Percentiles rank a stretch among this genome's conserved stretches.
These are phyloP conservation scores for Whalleya microplaca DNA, from an alignment of 2,329 filamentous ascomycete genomes.

Conservation along the genomic window DNA sequence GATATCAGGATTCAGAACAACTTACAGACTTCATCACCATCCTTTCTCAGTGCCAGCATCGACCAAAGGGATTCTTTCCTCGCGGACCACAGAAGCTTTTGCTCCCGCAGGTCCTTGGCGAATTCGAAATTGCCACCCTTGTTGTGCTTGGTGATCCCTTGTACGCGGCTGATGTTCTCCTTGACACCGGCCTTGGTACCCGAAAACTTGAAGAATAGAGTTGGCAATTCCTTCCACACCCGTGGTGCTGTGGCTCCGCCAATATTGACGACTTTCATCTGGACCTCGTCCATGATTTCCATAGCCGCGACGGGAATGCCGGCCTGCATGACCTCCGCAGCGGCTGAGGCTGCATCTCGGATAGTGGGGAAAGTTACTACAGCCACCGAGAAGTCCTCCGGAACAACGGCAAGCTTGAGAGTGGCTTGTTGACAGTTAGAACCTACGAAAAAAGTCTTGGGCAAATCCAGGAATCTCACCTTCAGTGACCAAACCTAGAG, in stretches of 20 bases:
- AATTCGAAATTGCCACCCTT: conserved; percentile 74
- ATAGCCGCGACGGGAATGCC: conserved; percentile 76
- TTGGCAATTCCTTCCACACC: conserved; percentile 76
- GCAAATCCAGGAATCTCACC: conserved; percentile 39
- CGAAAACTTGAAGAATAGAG: conserved; percentile 84
- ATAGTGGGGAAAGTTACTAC: conserved; percentile 81
- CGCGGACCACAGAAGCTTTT: conserved; percentile 77
- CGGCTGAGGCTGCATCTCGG: conserved; percentile 73
- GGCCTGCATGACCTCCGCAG: conserved; percentile 74
- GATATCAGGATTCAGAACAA: conserved; percentile 41
- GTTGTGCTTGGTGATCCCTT: conserved; percentile 67
- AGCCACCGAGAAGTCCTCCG: conserved; percentile 75
- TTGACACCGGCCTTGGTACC: conserved; percentile 78
- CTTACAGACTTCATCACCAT: conserved; percentile 71
- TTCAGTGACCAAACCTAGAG: conserved; percentile 79
- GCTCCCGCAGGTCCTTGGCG: conserved; percentile 71
- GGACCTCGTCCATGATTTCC: conserved; percentile 88
- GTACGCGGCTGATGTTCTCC: conserved; percentile 74
- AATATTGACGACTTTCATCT: conserved; percentile 82
- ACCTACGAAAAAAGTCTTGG: background rate
- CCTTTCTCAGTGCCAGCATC: conserved; percentile 71
- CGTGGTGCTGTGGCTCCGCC: conserved; percentile 69
- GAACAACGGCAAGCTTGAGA: conserved; percentile 76
- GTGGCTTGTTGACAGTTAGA: conserved; percentile 55
- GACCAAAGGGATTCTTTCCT: conserved; percentile 85